phyloP scores from a whole-genome alignment of 768 basidiomycete genomes.

The Pleurotus cornucopiae region DNA sequence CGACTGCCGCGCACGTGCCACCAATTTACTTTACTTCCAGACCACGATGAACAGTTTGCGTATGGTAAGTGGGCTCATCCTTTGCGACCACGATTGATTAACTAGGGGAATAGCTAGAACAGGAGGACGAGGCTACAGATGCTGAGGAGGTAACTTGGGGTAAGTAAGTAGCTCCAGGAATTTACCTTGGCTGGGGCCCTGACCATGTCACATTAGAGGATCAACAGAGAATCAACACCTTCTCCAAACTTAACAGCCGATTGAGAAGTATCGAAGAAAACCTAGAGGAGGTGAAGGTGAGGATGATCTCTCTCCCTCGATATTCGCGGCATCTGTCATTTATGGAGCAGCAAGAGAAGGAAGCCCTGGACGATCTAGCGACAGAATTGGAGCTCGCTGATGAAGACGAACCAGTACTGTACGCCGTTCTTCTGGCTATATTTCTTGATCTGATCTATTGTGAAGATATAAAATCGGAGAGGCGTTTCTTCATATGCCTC shows the following conservation, averaged over 20 bases:
- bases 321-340: too few relatives aligned
- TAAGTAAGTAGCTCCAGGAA: slow-evolving; percentile 27
- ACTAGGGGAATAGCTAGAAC: slow-evolving; percentile 47
- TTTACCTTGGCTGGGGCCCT: slow-evolving; percentile 9
- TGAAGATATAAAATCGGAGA: slow-evolving; percentile 86
- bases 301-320: slow-evolving; percentile 8
- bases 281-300: slow-evolving; percentile 69
- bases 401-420: slow-evolving; percentile 79
- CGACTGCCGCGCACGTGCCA: neutral
- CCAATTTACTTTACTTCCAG: neutral
- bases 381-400: slow-evolving; percentile 88
- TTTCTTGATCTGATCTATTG: neutral
- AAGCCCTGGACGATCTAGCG: slow-evolving; percentile 84
- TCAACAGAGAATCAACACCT: slow-evolving; percentile 86
- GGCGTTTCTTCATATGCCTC: slow-evolving; percentile 77
- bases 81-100: slow-evolving; percentile 4
- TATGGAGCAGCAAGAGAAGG: slow-evolving; percentile 78
- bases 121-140: slow-evolving; percentile 74
- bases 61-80: slow-evolving; percentile 38
- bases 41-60: slow-evolving; percentile 42
- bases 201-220: slow-evolving; percentile 45
- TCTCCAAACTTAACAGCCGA: slow-evolving; percentile 87
- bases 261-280: slow-evolving; percentile 68
- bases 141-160: slow-evolving; percentile 84
- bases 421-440: slow-evolving; percentile 19